phyloP scores from a whole-genome alignment of 768 basidiomycete genomes.

The Pleurotus pulmonarius region DNA sequence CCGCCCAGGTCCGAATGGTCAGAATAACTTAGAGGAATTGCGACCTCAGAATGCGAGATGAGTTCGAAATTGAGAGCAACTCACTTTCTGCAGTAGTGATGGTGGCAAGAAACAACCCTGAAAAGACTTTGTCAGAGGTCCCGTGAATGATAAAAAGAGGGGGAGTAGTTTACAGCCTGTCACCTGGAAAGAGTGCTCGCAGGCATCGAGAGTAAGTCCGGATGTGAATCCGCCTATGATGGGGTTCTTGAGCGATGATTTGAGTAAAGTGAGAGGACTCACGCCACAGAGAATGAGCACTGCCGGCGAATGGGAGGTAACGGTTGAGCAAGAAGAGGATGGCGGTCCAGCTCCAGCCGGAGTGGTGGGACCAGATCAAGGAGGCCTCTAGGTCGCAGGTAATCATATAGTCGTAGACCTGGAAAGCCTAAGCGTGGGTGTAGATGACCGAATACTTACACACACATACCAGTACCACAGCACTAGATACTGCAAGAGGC shows the following conservation, averaged over 20 bases:
- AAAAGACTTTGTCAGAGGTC: no score
- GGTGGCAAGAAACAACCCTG: no score
- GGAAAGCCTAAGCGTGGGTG: not conserved
- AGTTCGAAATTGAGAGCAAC: not conserved
- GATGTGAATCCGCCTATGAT: not conserved
- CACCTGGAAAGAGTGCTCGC: not conserved
- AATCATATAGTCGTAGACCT: conserved; percentile 3
- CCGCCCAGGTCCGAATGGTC: conserved; percentile 11
- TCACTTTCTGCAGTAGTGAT: conserved; percentile 12
- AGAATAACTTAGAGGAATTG: conserved; percentile 11
- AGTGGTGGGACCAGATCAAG: not conserved
- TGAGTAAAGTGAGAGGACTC: not conserved
- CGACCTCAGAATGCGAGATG: not conserved
- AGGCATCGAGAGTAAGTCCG: not conserved
- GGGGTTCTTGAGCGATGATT: not conserved
- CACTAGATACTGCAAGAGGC: conserved; percentile 6
- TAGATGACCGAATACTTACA: not conserved
- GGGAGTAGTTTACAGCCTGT: no score
- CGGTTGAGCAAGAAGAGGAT: conserved; percentile 9
- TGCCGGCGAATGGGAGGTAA: conserved; percentile 10
- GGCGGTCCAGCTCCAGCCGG: not conserved
- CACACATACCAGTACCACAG: not conserved
- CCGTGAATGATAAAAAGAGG: no score
- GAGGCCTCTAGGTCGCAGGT: conserved; percentile 3
- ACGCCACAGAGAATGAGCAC: conserved; percentile 1